Evolutionary conservation across 345 rosid genomes (phyloP), one percentile per base, ranked within the genome.

Genomic region (Passiflora organensis): DNA sequence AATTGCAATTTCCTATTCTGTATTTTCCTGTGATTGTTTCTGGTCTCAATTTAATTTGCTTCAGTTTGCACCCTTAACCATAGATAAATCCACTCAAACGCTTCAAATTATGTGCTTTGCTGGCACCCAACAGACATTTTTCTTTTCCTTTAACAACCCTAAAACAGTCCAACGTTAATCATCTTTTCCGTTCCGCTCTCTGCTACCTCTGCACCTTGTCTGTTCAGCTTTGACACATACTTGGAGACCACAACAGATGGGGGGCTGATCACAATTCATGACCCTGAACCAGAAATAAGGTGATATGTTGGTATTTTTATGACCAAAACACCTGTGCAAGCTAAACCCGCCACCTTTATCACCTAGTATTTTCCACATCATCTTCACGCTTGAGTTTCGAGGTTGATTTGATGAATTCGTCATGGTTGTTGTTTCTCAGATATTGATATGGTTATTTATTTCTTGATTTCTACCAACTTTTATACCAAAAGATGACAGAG

Each of bases 61-160:
- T 8, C n/a, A n/a, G n/a, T n/a, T n/a, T n/a, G n/a, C 34, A 28
- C 3, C 34, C 34, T 28, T 28, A 28, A 28, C 34, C 34, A 28
- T 28, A 8, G 8, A 8, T 8, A 28, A 28, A 28, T 28, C 8
- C 18, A 38, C 39, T 14, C 20, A 24, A 48, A 48, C n/a, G n/a
- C n/a, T 42, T 28, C 48, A 15, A 51, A 13, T 39, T 43, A 13
- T n/a, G 39, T 49, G 23, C n/a, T n/a, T n/a, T 25, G 63, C 63
- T 60, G 75, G 28, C 56, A 50, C 66, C 43, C 66, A 51, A 22
- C 58, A 15, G 23, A 55, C 45, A 24, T 50, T 44, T 63, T 47
- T 6, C 4, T 43, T 1, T 48, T 32, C 4, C 34, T 28, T n/a
- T 23, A 34, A 24, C 43, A n/a, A 28, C 22, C 48, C 45, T 34